phyloP scores from a whole-genome alignment of 768 basidiomycete species.

The Suillus subaureus region DNA sequence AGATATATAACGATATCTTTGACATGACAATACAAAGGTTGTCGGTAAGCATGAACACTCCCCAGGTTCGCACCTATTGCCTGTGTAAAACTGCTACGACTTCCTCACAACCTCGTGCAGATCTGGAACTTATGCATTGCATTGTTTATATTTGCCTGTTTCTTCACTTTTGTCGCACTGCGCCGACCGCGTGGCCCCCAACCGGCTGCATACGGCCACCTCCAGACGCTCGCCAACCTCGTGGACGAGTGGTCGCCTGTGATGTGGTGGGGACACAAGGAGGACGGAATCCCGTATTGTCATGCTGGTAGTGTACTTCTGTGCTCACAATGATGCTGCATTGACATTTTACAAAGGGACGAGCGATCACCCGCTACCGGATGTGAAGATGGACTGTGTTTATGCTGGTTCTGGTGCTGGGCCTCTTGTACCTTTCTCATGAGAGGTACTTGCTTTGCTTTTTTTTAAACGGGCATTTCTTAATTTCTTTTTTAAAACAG shows the following conservation, averaged over 20 bases:
- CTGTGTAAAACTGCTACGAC: not conserved
- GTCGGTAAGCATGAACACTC: constrained; percentile 4
- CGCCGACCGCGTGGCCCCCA: constrained; percentile 27
- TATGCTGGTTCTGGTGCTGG: constrained; percentile 17
- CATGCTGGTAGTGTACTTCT: constrained; percentile 22
- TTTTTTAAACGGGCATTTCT: too few species aligned
- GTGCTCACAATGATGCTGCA: not conserved
- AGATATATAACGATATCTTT: too few species aligned
- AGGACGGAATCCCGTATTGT: not conserved
- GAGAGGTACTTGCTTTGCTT: not conserved
- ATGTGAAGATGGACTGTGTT: constrained; percentile 22
- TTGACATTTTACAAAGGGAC: not conserved
- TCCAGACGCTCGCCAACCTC: constrained; percentile 37
- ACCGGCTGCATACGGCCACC: constrained; percentile 34
- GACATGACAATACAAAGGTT: too few species aligned
- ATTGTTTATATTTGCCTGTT: constrained; percentile 23
- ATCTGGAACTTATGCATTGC: constrained; percentile 27
- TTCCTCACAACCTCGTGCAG: constrained; percentile 10
- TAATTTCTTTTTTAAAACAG: not conserved
- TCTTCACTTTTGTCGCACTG: constrained; percentile 19
- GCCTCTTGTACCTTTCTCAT: not conserved
- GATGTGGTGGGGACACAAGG: constrained; percentile 38
- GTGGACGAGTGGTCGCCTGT: constrained; percentile 37
- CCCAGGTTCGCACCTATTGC: constrained; percentile 20
- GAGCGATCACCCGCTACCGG: constrained; percentile 19